Conservation (phyloP, 164 flowering plant genomes). For the Vitis riparia region DNA sequence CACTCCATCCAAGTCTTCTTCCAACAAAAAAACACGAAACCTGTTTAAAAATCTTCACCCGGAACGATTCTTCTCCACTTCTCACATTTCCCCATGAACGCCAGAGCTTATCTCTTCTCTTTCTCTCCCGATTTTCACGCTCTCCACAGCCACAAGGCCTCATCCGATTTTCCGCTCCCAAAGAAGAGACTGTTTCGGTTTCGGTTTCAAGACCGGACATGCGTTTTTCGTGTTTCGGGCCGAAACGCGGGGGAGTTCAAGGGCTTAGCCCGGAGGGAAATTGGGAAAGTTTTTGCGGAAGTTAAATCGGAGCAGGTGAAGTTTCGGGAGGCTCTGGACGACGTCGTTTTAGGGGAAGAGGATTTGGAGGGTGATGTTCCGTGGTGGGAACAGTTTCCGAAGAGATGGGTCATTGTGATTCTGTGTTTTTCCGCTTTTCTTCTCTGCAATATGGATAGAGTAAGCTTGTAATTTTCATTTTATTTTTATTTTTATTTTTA, state of each 20-base stretch:
- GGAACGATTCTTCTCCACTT: background rate
- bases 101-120: constrained; percentile 43
- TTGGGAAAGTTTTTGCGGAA: constrained; percentile 46
- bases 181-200: constrained; percentile 5
- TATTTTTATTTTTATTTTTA: background rate
- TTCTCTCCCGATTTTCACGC: constrained; percentile 19
- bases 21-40: background rate
- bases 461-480: constrained; percentile 25
- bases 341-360: constrained; percentile 26
- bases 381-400: constrained; percentile 88
- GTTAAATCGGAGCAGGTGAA: constrained; percentile 57
- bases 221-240: constrained; percentile 17
- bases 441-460: constrained; percentile 97
- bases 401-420: constrained; percentile 88
- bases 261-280: constrained; percentile 13
- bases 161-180: constrained; percentile 8
- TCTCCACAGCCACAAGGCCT: constrained; percentile 7
- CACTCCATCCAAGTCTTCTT: background rate
- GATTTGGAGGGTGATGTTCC: constrained; percentile 24
- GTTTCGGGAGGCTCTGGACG: constrained; percentile 27
- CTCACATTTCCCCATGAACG: constrained; percentile 44
- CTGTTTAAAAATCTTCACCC: constrained; percentile 1
- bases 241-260: constrained; percentile 14
- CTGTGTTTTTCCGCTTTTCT: constrained; percentile 90
- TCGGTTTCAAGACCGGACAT: constrained; percentile 8